phyloP scores from a whole-genome alignment of 2,329 filamentous ascomycete genomes.

The Balansia obtecta region DNA sequence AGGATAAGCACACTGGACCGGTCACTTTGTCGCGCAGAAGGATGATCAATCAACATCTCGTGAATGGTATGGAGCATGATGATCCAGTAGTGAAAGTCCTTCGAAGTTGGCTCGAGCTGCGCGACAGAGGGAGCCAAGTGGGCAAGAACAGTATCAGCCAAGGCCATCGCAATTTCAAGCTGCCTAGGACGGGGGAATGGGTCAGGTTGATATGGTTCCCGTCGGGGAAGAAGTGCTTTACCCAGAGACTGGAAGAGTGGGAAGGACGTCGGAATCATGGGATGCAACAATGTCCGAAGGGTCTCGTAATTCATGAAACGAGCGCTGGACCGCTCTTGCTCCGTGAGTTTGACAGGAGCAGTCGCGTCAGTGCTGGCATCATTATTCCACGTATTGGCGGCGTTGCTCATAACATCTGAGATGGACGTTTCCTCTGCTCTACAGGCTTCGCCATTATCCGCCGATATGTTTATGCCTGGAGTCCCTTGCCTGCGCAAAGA shows the following conservation, averaged over 20 bases:
- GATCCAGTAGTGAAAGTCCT: conserved; percentile 71
- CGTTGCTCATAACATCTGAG: conserved; percentile 18
- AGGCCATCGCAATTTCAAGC: conserved; percentile 44
- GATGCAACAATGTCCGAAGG: conserved; percentile 63
- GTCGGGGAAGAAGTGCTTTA: conserved; percentile 64
- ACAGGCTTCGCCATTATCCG: conserved; percentile 13
- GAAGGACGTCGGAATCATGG: conserved; percentile 67
- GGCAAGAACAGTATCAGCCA: conserved; percentile 58
- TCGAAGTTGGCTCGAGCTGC: conserved; percentile 34
- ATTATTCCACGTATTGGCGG: conserved; percentile 15
- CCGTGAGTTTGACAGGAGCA: conserved; percentile 21
- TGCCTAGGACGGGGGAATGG: conserved; percentile 41
- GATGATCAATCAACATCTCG: conserved; percentile 63
- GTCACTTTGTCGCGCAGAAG: conserved; percentile 34
- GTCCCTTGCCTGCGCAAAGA: conserved; percentile 23
- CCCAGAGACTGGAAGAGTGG: conserved; percentile 79
- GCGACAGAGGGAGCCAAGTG: conserved; percentile 44
- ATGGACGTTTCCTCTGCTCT: conserved; percentile 14
- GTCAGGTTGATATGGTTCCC: conserved; percentile 47
- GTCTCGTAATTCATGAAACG: conserved; percentile 64
- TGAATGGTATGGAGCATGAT: conserved; percentile 67
- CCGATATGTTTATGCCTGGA: conserved; percentile 10
- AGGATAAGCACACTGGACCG: conserved; percentile 42
- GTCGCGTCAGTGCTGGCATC: conserved; percentile 12
- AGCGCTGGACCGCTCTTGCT: conserved; percentile 29